Evolutionary conservation across 2,329 filamentous ascomycete genomes (phyloP), one percentile per base, ranked within the genome.

Genomic region (Aureobasidium sp.): DNA sequence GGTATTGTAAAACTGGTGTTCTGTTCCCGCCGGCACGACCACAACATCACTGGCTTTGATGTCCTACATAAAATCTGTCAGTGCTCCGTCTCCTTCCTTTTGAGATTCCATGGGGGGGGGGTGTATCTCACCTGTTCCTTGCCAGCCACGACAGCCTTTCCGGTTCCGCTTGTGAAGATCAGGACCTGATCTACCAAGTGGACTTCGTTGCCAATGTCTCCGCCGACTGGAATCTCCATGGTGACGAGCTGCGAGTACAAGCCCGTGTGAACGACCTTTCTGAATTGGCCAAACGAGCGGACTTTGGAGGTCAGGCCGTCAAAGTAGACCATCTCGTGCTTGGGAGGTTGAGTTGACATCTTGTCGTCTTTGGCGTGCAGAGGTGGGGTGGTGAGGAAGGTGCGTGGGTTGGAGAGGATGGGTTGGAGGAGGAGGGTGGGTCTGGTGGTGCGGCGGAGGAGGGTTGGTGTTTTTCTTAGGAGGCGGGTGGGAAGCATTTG

Each of bases 171-270:
- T 0, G 83, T 87, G 70, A 87, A 86, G 13, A 84, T 83, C 13
- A 87, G 74, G 60, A 84, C 81, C 65, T 87, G 84, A 64, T 87
- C 84, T 38, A 86, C 83, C 0, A 80, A 81, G 68, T 86, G 84
- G 62, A 84, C 83, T 72, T 86, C 83, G 57, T 86, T 83, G n/a
- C 84, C 83, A 65, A 87, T 86, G 31, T 87, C 83, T 2, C 84
- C 83, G 15, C 78, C 79, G 0, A 84, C 80, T 0, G 84, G 84
- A 0, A 87, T 77, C 45, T 83, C 84, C 84, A 86, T 87, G 0
- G 84, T 76, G 0, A 86, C 84, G 9, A 87, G 70, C 69, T 87
- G 84, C 11, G 77, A 79, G 69, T 85, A 86, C 7, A 86, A 71
- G 0, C 84, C 84, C 1, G 84, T 86, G 71, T 80, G 84, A 15